Percentiles rank a stretch among this genome's conserved stretches.
phyloP scores from a whole-genome alignment of 352 stramenopile species.

The Pelagophyceae sp. region DNA sequence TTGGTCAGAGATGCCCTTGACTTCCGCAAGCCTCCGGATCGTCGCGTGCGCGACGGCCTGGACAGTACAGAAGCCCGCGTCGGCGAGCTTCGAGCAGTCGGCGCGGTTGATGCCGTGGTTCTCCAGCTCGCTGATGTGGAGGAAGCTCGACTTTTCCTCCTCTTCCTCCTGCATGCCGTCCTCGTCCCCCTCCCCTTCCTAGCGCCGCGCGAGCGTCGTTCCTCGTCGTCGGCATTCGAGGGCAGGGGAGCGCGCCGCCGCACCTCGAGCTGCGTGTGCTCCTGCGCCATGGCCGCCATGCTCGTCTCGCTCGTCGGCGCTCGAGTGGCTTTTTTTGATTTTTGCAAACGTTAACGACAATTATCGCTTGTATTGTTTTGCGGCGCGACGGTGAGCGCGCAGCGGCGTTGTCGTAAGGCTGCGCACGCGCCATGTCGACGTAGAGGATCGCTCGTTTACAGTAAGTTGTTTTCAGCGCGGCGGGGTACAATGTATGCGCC shows the following conservation, averaged over 20 bases:
- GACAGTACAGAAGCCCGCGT: slow-evolving; percentile 92
- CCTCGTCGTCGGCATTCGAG: no score
- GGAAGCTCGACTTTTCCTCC: not conserved
- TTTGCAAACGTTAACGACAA: no score
- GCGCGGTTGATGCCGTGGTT: slow-evolving; percentile 89
- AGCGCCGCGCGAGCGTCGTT: not conserved
- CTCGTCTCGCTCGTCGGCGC: not conserved
- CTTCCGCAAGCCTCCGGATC: slow-evolving; percentile 87
- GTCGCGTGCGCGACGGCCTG: slow-evolving; percentile 94
- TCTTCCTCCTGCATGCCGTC: not conserved
- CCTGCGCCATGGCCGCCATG: not conserved
- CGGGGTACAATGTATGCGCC: no score
- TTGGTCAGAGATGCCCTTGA: slow-evolving; percentile 98
- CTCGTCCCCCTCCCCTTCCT: not conserved
- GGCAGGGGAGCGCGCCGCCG: not conserved
- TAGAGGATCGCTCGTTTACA: no score
- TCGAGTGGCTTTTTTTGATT: not conserved
- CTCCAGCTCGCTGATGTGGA: slow-evolving; percentile 74
- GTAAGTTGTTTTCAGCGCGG: no score
- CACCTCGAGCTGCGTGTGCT: not conserved
- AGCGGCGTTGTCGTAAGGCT: not conserved
- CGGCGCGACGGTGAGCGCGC: not conserved
- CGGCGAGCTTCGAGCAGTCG: slow-evolving; percentile 96
- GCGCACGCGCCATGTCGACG: not conserved
- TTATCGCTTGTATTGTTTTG: no score